A percentile compares a stretch with the other conserved stretches of the same genome.
Conservation (phyloP, 371 early-diverging fungal species). For the Saksenaea vasiformis region DNA sequence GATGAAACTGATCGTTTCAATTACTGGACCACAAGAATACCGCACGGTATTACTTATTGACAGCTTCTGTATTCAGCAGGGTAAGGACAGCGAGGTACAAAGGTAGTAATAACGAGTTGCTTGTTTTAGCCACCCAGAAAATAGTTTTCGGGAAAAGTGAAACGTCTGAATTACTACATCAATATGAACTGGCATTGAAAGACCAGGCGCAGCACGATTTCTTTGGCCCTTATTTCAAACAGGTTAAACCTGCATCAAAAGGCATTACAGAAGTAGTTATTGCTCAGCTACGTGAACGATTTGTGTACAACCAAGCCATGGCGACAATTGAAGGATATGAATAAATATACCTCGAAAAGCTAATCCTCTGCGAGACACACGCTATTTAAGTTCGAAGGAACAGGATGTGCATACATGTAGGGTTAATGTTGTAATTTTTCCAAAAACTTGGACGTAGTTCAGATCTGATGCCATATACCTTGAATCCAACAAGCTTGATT, state of each 20-base stretch:
- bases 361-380: too few relatives aligned
- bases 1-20: conserved; percentile 7
- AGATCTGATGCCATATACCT: too few relatives aligned
- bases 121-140: not conserved
- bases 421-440: too few relatives aligned
- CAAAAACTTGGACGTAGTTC: too few relatives aligned
- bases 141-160: conserved; percentile 15
- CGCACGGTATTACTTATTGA: conserved; percentile 16
- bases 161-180: conserved; percentile 14
- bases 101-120: not conserved
- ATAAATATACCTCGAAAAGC: not conserved
- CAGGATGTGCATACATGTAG: too few relatives aligned
- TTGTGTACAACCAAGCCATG: conserved; percentile 12
- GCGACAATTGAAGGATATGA: not conserved
- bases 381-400: too few relatives aligned
- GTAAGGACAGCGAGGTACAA: not conserved
- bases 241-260: not conserved
- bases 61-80: conserved; percentile 12
- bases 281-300: conserved; percentile 6
- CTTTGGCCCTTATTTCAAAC: conserved; percentile 9
- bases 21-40: conserved; percentile 19
- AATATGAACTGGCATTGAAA: conserved; percentile 8
- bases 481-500: too few relatives aligned
- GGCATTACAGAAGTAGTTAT: conserved; percentile 3
- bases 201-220: not conserved